Base-by-base conservation (phyloP, 2,329 filamentous ascomycete genomes). In the Beauveria scarabaeidicola region DNA sequence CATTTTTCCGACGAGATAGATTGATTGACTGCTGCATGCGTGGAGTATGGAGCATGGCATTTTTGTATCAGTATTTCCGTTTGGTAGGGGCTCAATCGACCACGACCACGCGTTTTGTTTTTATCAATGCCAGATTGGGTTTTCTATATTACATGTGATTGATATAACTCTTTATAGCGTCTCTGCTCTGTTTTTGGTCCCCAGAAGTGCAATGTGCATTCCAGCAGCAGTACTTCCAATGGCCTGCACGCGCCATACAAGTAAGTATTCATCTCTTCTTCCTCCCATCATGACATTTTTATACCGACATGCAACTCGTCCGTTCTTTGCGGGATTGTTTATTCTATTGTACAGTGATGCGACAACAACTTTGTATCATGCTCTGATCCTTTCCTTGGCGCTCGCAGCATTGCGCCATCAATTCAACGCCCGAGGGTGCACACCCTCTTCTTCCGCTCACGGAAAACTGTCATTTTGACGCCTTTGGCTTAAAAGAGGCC, bases 401-500 rank as follows among this genome's bases (percentile, higher is more conserved):
- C 25, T 48, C 21, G 23, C 15, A 48, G 13, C 17, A 48, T 25
- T 13, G 44, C 15, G 11, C 44, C 19, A 27, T 17, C 44, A 13
- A 47, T 47, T 41, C 38, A 41, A 10, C 38, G 38, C 3, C 7
- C 3, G 17, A n/a, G 7, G n/a, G 38, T 17, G 7, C 7, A 41
- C 2, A 7, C 38, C 7, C 17, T 36, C 38, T 10, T 44, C 41
- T 13, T 21, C 10, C n/a, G 11, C n/a, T 23, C 9, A 13, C n/a
- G 5, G 5, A 36, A 36, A 13, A 36, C 32, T 13, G 19, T 19
- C 29, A 21, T 21, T 17, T 17, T 15, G 13, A 7, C 47, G 25
- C 17, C 3, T 2, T 6, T 21, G 4, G 5, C 7, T 64, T 66
- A 69, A 58, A 72, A 71, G 63, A 84, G 76, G 27, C 80, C 81